These are phyloP conservation scores for Leptosphaerulina australis DNA, from an alignment of 2,329 filamentous ascomycete species.

Conservation along the genomic window DNA sequence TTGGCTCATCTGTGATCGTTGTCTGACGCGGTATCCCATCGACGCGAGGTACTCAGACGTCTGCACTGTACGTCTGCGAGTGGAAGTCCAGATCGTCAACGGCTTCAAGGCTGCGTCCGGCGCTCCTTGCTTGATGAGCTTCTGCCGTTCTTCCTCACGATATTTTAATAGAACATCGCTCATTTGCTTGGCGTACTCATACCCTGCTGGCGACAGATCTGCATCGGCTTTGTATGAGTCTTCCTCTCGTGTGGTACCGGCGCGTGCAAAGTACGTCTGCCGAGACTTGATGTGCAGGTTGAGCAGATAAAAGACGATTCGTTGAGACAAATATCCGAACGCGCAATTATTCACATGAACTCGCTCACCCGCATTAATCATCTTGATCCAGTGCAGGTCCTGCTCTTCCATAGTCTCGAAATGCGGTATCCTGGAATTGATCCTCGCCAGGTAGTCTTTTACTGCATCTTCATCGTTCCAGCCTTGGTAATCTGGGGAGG, in stretches of 20 bases:
- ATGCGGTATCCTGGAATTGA: constrained; percentile 89
- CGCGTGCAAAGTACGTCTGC: constrained; percentile 88
- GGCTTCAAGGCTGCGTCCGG: constrained; percentile 73
- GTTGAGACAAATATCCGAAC: constrained; percentile 94
- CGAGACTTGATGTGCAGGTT: constrained; percentile 96
- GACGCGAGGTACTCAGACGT: constrained; percentile 82
- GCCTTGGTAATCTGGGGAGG: constrained; percentile 91
- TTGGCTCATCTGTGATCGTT: constrained; percentile 95
- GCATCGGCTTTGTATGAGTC: constrained; percentile 93
- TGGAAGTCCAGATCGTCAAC: constrained; percentile 93
- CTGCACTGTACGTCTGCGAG: constrained; percentile 85
- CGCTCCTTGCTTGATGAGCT: constrained; percentile 71
- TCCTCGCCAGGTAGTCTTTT: constrained; percentile 85
- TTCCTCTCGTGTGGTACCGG: constrained; percentile 84
- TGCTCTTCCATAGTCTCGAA: constrained; percentile 96
- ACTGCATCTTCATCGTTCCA: constrained; percentile 94
- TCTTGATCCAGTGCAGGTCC: constrained; percentile 97
- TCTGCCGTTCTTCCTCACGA: constrained; percentile 78
- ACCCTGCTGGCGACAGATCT: constrained; percentile 78
- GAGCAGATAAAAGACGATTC: constrained; percentile 97
- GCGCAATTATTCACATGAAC: constrained; percentile 96
- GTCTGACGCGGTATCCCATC: constrained; percentile 82
- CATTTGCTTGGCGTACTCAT: constrained; percentile 72
- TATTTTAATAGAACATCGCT: constrained; percentile 81
- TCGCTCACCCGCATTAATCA: constrained; percentile 95